Base-by-base conservation (phyloP, 1,284 basidiomycete species). In the Leccinum fuscescens region DNA sequence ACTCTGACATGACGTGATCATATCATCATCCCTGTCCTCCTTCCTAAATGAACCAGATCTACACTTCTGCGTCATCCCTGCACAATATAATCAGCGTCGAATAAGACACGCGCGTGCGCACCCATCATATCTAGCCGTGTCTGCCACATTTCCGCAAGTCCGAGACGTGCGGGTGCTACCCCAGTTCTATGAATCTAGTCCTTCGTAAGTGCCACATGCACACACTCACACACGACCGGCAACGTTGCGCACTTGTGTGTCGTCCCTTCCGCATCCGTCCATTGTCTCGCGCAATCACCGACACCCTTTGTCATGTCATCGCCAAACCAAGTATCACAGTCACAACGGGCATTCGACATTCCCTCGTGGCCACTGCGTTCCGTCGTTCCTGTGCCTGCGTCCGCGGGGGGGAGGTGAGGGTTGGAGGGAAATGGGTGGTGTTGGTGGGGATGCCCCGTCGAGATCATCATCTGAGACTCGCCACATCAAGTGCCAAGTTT, bases 51-150 rank as follows among this genome's bases (percentile, higher is more conserved):
- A 44, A 44, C 9, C 17, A 44, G 3, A 44, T 20, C 14, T 14
- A 49, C 48, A 9, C 6, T 27, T 24, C 48, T 27, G 14, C 48
- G 48, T 49, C 48, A 7, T 49, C 48, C 48, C 48, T 49, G 6
- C 57, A 71, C 17, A 44, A 44, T 44, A 44, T 11, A 44, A 44
- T 44, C 17, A 20, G 39, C 39, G 2, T 42, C 42, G 5, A 20
- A 20, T 0, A 44, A 44, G 42, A 44, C 11, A 44, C 17, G 9
- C 11, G 31, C 17, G 17, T 44, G 42, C 42, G 17, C 6, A 42
- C 39, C 39, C 42, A 44, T 44, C 17, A 44, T 44, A 44, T 44
- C 42, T 44, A 44, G 42, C 17, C 17, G 42, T 6, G 17, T 44
- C 42, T 12, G 42, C 42, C 42, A 20, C 17, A 44, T 20, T 5